phyloP scores from a whole-genome alignment of 2,329 filamentous ascomycete species.

The Colletotrichum euphorbiae region DNA sequence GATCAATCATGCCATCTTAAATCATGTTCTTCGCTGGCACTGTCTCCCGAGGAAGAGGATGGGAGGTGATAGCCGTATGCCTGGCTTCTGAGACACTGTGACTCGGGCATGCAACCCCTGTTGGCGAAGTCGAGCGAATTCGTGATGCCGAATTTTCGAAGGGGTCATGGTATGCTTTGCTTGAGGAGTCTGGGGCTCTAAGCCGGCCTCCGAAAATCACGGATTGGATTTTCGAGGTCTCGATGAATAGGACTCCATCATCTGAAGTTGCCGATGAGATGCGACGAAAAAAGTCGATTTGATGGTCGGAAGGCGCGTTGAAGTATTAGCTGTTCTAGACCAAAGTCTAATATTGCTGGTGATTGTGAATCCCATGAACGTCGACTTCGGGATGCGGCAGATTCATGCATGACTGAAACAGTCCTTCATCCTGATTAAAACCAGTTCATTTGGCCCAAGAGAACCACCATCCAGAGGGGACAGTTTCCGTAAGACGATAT shows the following conservation, averaged over 20 bases:
- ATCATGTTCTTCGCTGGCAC: constrained; percentile 5
- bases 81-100: constrained; percentile 34
- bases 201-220: background rate
- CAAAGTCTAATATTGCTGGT: constrained; percentile 8
- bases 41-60: background rate
- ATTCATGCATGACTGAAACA: constrained; percentile 34
- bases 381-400: background rate
- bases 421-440: background rate
- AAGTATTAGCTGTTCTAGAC: background rate
- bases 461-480: background rate
- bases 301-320: background rate
- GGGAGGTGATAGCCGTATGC: constrained; percentile 19
- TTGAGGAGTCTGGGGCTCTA: background rate
- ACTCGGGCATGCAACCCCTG: constrained; percentile 34
- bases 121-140: background rate
- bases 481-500: too few relatives aligned
- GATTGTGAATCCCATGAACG: background rate
- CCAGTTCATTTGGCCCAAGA: constrained; percentile 5
- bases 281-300: constrained; percentile 13
- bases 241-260: constrained; percentile 12
- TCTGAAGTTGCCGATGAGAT: constrained; percentile 30
- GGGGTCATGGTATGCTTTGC: background rate
- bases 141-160: constrained; percentile 27
- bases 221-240: background rate
- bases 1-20: constrained; percentile 29